phyloP scores from a whole-genome alignment of 768 basidiomycete species.

The Rhodosporidiobolus sp. region DNA sequence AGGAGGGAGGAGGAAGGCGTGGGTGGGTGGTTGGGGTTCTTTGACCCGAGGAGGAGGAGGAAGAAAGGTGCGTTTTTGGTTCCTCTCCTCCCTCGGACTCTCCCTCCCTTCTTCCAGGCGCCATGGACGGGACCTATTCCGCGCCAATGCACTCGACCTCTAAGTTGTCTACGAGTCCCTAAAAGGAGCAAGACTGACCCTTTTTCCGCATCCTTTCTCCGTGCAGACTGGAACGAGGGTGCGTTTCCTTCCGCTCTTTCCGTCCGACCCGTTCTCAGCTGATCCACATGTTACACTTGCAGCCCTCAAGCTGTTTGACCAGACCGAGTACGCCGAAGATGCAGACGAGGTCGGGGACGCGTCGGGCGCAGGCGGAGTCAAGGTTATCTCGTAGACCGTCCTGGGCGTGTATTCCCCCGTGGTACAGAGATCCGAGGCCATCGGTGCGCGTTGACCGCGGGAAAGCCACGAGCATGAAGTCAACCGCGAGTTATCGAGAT shows the following conservation, averaged over 20 bases:
- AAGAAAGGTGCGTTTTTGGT: constrained; percentile 32
- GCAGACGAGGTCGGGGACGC: constrained; percentile 11
- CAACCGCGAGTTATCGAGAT: no score
- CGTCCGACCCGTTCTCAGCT: no score
- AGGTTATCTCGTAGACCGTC: background rate
- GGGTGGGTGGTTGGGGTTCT: constrained; percentile 22
- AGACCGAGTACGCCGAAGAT: constrained; percentile 27
- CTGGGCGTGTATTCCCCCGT: background rate
- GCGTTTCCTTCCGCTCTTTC: background rate
- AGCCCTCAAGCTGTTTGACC: constrained; percentile 33
- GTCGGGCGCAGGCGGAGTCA: background rate
- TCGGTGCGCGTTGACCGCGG: no score
- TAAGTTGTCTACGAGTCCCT: background rate
- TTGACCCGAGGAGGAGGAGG: constrained; percentile 28
- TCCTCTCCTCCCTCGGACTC: background rate
- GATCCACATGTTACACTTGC: background rate
- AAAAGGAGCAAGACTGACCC: background rate
- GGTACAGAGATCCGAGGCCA: no score
- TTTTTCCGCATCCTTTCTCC: background rate
- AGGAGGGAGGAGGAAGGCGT: constrained; percentile 11
- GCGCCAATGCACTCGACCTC: no score
- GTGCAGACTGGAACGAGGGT: constrained; percentile 39
- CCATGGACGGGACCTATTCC: no score
- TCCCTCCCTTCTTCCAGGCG: no score
- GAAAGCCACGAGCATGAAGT: no score